Evolutionary conservation across 1,139 yeast genomes (phyloP), one percentile per base, ranked within the genome.

Genomic region (Pichia sp.): DNA sequence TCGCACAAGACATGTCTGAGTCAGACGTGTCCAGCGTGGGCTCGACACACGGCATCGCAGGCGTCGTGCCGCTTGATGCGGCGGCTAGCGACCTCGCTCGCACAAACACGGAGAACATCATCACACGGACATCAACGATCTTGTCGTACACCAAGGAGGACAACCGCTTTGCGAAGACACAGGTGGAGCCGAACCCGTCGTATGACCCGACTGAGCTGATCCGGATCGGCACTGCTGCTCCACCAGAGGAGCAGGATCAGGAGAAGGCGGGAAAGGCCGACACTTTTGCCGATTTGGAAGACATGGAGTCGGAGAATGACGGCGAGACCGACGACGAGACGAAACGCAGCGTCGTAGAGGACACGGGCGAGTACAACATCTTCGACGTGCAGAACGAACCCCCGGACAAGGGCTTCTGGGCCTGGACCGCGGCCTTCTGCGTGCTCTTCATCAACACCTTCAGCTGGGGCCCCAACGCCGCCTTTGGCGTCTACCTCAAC

Each of bases 381-480:
- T 68, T 64, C n/a, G 75, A 73, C 56, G 61, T 70, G 31, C 49
- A 64, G 2, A 75, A 72, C 48, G 71, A 74, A 43, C 86, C 85
- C 2, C 83, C 85, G 2, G 93, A 86, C 69, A 81, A 82, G 30
- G 88, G 88, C 1, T 79, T 79, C 59, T 64, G 67, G 67, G 90
- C 89, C 1, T 87, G 93, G 91, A 79, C 84, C 7, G 77, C 84
- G 53, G 81, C 84, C 0, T 54, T 78, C 2, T 79, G 86, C 60
- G 80, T 80, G 0, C 73, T 80, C 67, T 63, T 78, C 33, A 74
- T 83, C 49, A 77, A 78, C 55, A 57, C 63, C 14, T 66, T 66
- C 47, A 80, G 91, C 1, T 87, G 95, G 95, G 95, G 95, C 27
- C 75, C 84, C 48, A 85, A 84, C 63, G 80, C 88, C 5, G 79